Evolutionary conservation across 352 stramenopile genomes (phyloP), one percentile per base, ranked within the genome.

Genomic region (Phytophthora crassamura): DNA sequence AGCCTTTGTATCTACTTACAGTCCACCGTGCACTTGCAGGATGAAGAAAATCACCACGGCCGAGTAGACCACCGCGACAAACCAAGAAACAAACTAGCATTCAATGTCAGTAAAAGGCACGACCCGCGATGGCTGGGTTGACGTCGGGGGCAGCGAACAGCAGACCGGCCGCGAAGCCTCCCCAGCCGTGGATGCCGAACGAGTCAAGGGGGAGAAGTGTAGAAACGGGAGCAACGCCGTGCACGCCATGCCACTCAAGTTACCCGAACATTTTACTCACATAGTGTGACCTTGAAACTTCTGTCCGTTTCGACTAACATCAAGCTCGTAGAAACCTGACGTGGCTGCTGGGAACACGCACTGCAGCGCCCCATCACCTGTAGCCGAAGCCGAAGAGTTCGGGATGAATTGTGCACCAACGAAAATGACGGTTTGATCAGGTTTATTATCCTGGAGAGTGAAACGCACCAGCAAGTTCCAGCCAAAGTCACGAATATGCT

Each of bases 261-360:
- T 92, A 14, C n/a, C 68, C 84, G 50, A 78, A 86, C 18, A 56
- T 74, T 46, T 83, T 84, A 15, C 61, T 71, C 71, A 90, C 84
- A 49, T 82, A 92, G 14, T 73, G 78, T 11, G 78, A 86, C 3
- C 38, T 59, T 1, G 80, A 82, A 88, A 92, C 36, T 90, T 81
- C 43, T 92, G 81, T 0, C 75, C 72, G 50, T 92, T 92, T 4
- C 90, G 59, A 67, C 80, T 92, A 10, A 90, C 49, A 30, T 90
- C 79, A 4, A 90, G 57, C 47, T 89, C 82, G 55, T 86, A 92
- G 34, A 75, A 90, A 0, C 80, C 76, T 0, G 81, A 48, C 20
- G 59, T 40, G 1, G 63, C 42, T 12, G 72, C 47, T 51, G 74
- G 54, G 53, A 83, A 82, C 5, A 60, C 35, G 28, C 74, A 76